Evolutionary conservation across 495 filamentous ascomycete species (phyloP).

Genomic region (Penicillium angulare): DNA sequence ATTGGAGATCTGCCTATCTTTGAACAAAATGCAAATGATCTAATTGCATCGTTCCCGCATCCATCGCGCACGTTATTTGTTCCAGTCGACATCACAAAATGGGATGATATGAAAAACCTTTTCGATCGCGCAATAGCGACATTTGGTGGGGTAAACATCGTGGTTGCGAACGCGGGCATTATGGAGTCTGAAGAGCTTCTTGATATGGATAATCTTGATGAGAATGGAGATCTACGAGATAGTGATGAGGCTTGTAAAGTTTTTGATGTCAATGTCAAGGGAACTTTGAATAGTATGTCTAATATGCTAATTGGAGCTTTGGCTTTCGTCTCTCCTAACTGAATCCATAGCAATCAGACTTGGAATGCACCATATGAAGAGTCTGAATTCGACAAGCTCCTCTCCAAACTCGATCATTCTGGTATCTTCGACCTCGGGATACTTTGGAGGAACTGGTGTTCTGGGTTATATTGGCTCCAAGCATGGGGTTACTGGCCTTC

Average conservation of each 20-base stretch:
- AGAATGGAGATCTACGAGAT: constrained; percentile 20
- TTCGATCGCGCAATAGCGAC: constrained; percentile 52
- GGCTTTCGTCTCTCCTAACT: too few species aligned
- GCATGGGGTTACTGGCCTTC: constrained; percentile 29
- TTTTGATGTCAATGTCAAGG: constrained; percentile 36
- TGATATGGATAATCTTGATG: constrained; percentile 20
- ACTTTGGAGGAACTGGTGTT: constrained; percentile 32
- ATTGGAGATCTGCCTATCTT: constrained; percentile 24
- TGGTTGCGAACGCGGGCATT: constrained; percentile 70
- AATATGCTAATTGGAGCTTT: too few species aligned
- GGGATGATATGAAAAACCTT: constrained; percentile 35
- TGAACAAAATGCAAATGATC: constrained; percentile 6
- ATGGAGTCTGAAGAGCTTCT: constrained; percentile 35
- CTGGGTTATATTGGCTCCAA: constrained; percentile 32
- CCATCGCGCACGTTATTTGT: constrained; percentile 21
- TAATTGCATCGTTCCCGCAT: constrained; percentile 12
- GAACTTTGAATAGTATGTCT: constrained; percentile 35
- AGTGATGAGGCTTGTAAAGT: constrained; percentile 21
- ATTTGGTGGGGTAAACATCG: constrained; percentile 56
- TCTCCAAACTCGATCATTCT: constrained; percentile 27
- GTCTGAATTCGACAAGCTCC: too few species aligned
- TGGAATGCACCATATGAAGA: too few species aligned
- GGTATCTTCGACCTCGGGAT: constrained; percentile 26
- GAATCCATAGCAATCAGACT: too few species aligned
- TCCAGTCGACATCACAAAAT: constrained; percentile 24